phyloP scores from a whole-genome alignment of 495 filamentous ascomycete genomes.

The Platismatia glauca region DNA sequence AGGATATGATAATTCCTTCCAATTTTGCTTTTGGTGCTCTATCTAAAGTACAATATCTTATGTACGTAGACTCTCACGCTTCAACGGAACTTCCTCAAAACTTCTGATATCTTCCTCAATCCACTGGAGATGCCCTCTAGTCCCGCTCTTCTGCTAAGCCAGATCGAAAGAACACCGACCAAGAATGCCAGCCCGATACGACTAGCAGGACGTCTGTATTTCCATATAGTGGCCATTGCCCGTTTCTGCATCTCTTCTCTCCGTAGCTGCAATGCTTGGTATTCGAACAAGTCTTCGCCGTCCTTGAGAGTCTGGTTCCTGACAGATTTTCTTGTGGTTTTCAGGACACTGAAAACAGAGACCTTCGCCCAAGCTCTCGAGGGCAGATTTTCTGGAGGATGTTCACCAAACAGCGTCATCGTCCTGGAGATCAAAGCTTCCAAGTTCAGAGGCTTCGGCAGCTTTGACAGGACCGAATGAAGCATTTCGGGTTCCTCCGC shows the following conservation, averaged over 20 bases:
- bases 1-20: too few relatives aligned
- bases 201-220: constrained; percentile 48
- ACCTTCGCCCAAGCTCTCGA: constrained; percentile 58
- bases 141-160: constrained; percentile 38
- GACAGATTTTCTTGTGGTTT: constrained; percentile 54
- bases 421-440: constrained; percentile 65
- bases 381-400: constrained; percentile 67
- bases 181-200: constrained; percentile 54
- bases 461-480: constrained; percentile 76
- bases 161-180: constrained; percentile 50
- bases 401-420: constrained; percentile 46
- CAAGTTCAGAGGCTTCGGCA: constrained; percentile 75
- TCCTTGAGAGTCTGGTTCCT: constrained; percentile 46
- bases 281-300: constrained; percentile 54
- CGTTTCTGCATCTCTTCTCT: constrained; percentile 51
- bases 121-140: constrained; percentile 25
- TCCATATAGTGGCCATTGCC: constrained; percentile 45
- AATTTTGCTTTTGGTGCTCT: too few relatives aligned
- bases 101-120: constrained; percentile 10
- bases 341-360: constrained; percentile 68
- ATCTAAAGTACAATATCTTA: constrained; percentile 12
- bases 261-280: constrained; percentile 58
- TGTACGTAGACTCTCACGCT: constrained; percentile 56
- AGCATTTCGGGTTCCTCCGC: constrained; percentile 89
- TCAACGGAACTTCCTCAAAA: constrained; percentile 42